Evolutionary conservation across 139 green algal species (phyloP), one percentile per base, ranked within the genome.

Genomic region (Astrephomene gubernaculifera): DNA sequence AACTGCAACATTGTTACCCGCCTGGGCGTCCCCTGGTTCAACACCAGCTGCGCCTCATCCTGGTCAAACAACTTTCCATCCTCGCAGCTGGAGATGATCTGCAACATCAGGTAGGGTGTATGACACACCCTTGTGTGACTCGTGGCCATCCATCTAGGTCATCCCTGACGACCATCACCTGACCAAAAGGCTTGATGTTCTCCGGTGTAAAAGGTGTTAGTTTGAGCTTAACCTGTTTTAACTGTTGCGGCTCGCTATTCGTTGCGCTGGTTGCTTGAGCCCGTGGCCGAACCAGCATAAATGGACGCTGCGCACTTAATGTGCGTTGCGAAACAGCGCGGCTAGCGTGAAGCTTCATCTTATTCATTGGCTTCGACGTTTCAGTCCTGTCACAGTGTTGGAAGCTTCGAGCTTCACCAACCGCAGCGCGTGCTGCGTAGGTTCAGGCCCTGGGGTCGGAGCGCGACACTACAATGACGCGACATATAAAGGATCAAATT

Each of bases 41-140:
- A 89, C 29, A 92, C 82, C 35, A 98, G 89, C 81, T 96, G 86
- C 1, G 93, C 92, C 74, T 97, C 94, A 35, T 92, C 71, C 4
- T 79, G 41, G 60, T 95, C 95, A 84, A 94, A 97, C 39, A 61
- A 2, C 85, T 95, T 95, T 31, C 92, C 92, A 41, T 98, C 95
- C 4, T 95, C 87, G 0, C 83, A 91, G n/a, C 65, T 79, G 21
- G 57, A 43, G 22, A 49, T 33, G 45, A 54, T 52, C 73, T 53
- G 49, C 60, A 80, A 63, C 41, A 41, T 7, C 5, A 49, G n/a
- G n/a, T n/a, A n/a, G n/a, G n/a, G n/a, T n/a, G n/a, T n/a, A n/a
- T n/a, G n/a, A n/a, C n/a, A n/a, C n/a, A n/a, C n/a, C n/a, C n/a
- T n/a, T n/a, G n/a, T n/a, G n/a, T n/a, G n/a, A n/a, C n/a, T n/a